phyloP scores from a whole-genome alignment of 495 filamentous ascomycete genomes.

The Penicillium ucsense region DNA sequence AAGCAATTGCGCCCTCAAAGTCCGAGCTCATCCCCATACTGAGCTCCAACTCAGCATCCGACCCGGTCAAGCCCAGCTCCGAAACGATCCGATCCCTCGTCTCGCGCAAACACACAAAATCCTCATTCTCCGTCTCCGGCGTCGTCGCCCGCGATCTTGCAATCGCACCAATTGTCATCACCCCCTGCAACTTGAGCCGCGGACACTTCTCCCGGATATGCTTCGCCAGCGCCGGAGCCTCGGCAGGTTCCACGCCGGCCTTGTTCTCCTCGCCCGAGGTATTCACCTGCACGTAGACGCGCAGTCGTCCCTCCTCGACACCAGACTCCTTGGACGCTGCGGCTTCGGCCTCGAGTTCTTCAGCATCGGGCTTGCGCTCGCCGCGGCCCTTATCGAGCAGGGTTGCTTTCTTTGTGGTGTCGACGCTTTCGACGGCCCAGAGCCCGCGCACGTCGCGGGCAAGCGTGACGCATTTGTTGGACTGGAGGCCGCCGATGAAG shows the following conservation, averaged over 20 bases:
- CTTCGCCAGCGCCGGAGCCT: slow-evolving; percentile 49
- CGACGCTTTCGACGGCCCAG: slow-evolving; percentile 88
- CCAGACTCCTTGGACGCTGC: background rate
- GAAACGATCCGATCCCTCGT: slow-evolving; percentile 54
- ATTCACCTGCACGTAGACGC: slow-evolving; percentile 88
- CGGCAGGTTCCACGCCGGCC: slow-evolving; percentile 60
- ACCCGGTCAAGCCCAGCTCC: slow-evolving; percentile 35
- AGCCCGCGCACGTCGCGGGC: slow-evolving; percentile 77
- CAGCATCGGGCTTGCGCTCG: slow-evolving; percentile 25
- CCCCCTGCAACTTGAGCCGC: slow-evolving; percentile 60
- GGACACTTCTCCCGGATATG: slow-evolving; percentile 62
- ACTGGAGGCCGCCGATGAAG: slow-evolving; percentile 88
- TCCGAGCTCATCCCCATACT: slow-evolving; percentile 90
- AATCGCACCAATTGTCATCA: slow-evolving; percentile 98
- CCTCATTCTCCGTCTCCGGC: slow-evolving; percentile 76
- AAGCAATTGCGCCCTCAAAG: slow-evolving; percentile 77
- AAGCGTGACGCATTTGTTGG: slow-evolving; percentile 82
- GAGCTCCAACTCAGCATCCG: slow-evolving; percentile 44
- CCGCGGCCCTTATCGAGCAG: slow-evolving; percentile 68
- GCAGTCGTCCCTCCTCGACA: slow-evolving; percentile 29
- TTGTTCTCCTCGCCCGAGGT: slow-evolving; percentile 85
- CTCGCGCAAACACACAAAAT: slow-evolving; percentile 62
- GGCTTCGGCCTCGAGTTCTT: slow-evolving; percentile 2
- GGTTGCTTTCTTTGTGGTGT: slow-evolving; percentile 75
- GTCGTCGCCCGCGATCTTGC: slow-evolving; percentile 63